Conservation (phyloP, 768 basidiomycete species). For the Macrolepiota fuliginosa region DNA sequence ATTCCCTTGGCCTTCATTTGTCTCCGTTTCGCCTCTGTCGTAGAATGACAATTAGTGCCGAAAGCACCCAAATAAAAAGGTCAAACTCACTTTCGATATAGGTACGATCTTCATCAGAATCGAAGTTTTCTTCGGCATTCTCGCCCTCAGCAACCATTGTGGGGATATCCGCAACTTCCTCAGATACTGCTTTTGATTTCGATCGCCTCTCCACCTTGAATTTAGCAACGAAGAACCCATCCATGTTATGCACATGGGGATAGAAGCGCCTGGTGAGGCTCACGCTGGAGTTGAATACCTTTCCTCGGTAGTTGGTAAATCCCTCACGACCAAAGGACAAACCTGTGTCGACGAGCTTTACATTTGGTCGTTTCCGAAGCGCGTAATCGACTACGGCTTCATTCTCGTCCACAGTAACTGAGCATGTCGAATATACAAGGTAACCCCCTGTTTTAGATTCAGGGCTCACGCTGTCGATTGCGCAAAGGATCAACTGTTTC, state of each 20-base stretch:
- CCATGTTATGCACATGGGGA: conserved; percentile 99
- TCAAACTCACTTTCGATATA: conserved; percentile 75
- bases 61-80: conserved; percentile 51
- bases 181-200: conserved; percentile 37
- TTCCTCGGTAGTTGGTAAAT: conserved; percentile 87
- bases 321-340: conserved; percentile 93
- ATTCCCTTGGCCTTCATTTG: conserved; percentile 76
- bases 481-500: conserved; percentile 97
- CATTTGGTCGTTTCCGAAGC: conserved; percentile 89
- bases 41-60: conserved; percentile 7
- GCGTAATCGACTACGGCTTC: conserved; percentile 98
- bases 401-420: conserved; percentile 97
- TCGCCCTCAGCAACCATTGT: conserved; percentile 23
- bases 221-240: conserved; percentile 98
- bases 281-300: conserved; percentile 79
- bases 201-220: conserved; percentile 87
- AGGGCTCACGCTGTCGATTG: conserved; percentile 92
- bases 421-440: conserved; percentile 98
- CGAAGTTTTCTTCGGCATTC: conserved; percentile 42
- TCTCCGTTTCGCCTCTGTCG: conserved; percentile 67
- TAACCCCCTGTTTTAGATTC: conserved; percentile 90
- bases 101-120: conserved; percentile 71
- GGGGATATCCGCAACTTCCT: conserved; percentile 27
- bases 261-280: conserved; percentile 86
- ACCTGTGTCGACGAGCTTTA: conserved; percentile 88